Evolutionary conservation across 164 flowering plant species (phyloP).

Genomic region (Sextonia rubra): DNA sequence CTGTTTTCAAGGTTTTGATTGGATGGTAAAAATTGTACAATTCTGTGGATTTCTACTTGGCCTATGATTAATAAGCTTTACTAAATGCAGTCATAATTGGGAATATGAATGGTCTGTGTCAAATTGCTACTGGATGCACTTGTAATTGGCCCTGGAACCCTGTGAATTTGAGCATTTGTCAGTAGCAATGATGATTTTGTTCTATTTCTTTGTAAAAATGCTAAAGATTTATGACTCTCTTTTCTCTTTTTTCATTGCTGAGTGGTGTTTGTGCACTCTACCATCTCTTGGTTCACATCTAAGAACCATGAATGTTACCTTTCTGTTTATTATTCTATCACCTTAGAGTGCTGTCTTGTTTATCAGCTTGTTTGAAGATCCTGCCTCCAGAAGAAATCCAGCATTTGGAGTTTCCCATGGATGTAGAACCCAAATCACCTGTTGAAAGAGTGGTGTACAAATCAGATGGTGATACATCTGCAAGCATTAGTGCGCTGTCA

Average conservation of each 20-base stretch:
- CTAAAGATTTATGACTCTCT: not conserved
- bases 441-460: conserved; percentile 53
- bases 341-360: not conserved
- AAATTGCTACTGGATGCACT: not conserved
- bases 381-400: conserved; percentile 70
- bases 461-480: conserved; percentile 34
- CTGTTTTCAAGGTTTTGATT: not conserved
- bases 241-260: not conserved
- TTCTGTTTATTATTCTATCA: conserved; percentile 7
- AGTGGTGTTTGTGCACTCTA: not conserved
- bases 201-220: not conserved
- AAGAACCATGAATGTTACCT: not conserved
- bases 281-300: not conserved
- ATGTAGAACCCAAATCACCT: conserved; percentile 25
- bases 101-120: not conserved
- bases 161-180: not conserved
- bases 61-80: not conserved
- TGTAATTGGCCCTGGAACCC: too few relatives aligned
- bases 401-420: conserved; percentile 52
- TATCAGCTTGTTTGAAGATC: conserved; percentile 82
- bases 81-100: not conserved
- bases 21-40: not conserved
- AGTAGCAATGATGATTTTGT: not conserved
- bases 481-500: conserved; percentile 25
- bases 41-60: not conserved